A percentile compares a stretch with the other conserved stretches of the same genome.
Evolutionary conservation across 2,329 filamentous ascomycete genomes (phyloP).

Genomic region (Helotiales sp.): DNA sequence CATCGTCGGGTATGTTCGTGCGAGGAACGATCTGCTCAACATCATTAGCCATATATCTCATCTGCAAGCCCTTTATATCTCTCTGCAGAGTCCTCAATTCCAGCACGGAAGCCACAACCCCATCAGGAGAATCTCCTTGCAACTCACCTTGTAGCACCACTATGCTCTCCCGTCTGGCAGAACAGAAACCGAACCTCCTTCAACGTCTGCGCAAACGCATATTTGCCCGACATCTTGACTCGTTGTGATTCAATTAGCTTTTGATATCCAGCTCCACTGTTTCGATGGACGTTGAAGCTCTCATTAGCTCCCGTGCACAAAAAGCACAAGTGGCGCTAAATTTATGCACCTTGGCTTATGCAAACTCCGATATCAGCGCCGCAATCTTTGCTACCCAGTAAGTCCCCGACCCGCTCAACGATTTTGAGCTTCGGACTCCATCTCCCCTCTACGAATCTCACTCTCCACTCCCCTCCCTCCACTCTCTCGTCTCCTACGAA

Average conservation of each 20-base stretch:
- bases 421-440: slow-evolving; percentile 1
- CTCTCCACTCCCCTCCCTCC: not conserved
- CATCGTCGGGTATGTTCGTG: slow-evolving; percentile 93
- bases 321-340: slow-evolving; percentile 26
- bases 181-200: slow-evolving; percentile 97
- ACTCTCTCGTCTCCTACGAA: not conserved
- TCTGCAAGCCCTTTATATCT: not conserved
- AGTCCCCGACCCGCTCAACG: slow-evolving; percentile 1
- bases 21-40: slow-evolving; percentile 74
- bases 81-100: not conserved
- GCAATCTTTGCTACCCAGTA: not conserved
- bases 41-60: not conserved
- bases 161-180: slow-evolving; percentile 91
- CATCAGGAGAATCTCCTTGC: not conserved
- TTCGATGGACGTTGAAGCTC: not conserved
- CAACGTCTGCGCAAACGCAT: slow-evolving; percentile 83
- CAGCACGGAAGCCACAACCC: not conserved
- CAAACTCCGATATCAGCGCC: slow-evolving; percentile 11
- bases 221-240: slow-evolving; percentile 80
- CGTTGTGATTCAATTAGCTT: slow-evolving; percentile 15
- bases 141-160: slow-evolving; percentile 79
- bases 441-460: not conserved
- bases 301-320: slow-evolving; percentile 23
- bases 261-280: not conserved
- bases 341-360: slow-evolving; percentile 2